These are phyloP conservation scores for Amanita exitialis DNA, from an alignment of 768 basidiomycete genomes.

Conservation along the genomic window DNA sequence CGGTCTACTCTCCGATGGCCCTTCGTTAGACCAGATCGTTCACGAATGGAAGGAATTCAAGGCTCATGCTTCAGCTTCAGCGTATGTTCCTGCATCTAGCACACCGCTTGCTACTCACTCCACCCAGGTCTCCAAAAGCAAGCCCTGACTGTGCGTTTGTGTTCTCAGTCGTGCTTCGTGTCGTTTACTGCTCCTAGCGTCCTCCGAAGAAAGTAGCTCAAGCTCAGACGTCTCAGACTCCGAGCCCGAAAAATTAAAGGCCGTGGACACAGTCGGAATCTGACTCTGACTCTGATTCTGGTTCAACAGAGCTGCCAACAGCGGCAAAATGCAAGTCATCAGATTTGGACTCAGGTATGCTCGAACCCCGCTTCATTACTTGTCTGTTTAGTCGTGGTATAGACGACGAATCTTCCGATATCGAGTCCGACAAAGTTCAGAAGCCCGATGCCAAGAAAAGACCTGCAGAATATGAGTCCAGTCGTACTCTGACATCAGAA, in stretches of 20 bases:
- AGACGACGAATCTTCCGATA: constrained; percentile 29
- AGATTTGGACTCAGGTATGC: constrained; percentile 16
- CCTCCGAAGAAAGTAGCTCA: constrained; percentile 16
- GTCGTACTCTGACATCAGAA: constrained; percentile 26
- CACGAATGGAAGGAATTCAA: constrained; percentile 46
- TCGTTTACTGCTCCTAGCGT: constrained; percentile 3
- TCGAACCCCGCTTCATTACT: neutral
- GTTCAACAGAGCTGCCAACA: constrained; percentile 12
- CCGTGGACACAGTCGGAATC: constrained; percentile 15
- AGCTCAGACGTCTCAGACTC: constrained; percentile 13
- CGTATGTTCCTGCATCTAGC: constrained; percentile 4
- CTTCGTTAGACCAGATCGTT: constrained; percentile 56
- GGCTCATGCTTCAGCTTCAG: constrained; percentile 7
- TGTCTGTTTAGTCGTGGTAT: neutral
- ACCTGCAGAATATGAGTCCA: constrained; percentile 23
- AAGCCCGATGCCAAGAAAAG: constrained; percentile 10
- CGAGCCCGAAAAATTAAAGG: neutral
- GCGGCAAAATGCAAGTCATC: constrained; percentile 5
- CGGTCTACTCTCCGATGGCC: constrained; percentile 32
- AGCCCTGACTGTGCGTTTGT: neutral
- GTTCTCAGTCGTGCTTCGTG: neutral
- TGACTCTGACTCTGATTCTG: constrained; percentile 24
- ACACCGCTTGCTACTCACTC: neutral
- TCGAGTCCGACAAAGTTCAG: constrained; percentile 10
- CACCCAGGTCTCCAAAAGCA: neutral